A percentile compares a stretch with the other conserved stretches of the same genome.
Evolutionary conservation across 208 protist genomes (phyloP).

Genomic region (Leishmania gerbilli): DNA sequence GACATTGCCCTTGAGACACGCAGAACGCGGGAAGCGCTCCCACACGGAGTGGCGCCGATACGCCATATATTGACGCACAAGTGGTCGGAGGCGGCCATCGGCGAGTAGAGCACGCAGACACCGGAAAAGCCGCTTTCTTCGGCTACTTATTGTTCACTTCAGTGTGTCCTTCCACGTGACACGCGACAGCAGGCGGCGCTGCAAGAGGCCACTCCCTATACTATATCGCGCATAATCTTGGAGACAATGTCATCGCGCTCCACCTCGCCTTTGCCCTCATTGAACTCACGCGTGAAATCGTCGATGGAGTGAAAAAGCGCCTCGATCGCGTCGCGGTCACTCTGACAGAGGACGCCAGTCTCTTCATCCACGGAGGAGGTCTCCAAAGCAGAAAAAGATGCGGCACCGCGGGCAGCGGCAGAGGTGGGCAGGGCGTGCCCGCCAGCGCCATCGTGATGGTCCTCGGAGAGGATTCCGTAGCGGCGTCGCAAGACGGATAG

Average conservation of each 20-base stretch:
- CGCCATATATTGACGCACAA: not conserved
- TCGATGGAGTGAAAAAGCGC: conserved; percentile 80
- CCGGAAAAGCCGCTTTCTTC: not conserved
- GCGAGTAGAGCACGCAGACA: not conserved
- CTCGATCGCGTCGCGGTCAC: conserved; percentile 85
- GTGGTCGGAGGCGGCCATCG: not conserved
- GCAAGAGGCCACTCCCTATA: not conserved
- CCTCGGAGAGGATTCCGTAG: conserved; percentile 7
- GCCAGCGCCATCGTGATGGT: not conserved
- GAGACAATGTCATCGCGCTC: conserved; percentile 41
- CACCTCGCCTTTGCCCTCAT: conserved; percentile 62
- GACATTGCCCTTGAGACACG: not conserved
- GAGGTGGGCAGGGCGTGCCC: not conserved
- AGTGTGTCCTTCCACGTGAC: not conserved
- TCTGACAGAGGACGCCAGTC: conserved; percentile 50
- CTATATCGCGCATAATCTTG: conserved; percentile 7
- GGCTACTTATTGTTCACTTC: not conserved
- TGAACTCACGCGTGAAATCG: conserved; percentile 80
- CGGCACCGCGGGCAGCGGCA: too few species aligned
- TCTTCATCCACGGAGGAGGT: not conserved
- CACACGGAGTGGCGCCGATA: not conserved
- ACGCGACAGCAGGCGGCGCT: not conserved
- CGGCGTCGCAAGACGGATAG: conserved; percentile 27
- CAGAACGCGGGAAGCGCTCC: not conserved
- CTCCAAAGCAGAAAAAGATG: not conserved